Percentiles rank a stretch among this genome's conserved stretches.
These are phyloP conservation scores for Trichoderma koningiopsis DNA, from an alignment of 2,329 filamentous ascomycete genomes.

Conservation along the genomic window DNA sequence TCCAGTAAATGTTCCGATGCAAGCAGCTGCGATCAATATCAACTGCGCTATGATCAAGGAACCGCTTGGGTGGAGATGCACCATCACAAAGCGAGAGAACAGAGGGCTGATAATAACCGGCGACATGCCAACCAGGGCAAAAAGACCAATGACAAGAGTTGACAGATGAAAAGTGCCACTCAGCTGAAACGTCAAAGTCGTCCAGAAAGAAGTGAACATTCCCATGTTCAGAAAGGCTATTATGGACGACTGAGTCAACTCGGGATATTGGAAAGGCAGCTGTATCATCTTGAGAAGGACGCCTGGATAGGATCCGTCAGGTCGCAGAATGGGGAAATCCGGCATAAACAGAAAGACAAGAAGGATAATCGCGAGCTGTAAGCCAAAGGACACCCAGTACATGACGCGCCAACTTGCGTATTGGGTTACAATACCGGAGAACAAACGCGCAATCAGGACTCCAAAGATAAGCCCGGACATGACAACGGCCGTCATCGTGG, in stretches of 20 bases:
- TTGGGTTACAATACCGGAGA: constrained; percentile 74
- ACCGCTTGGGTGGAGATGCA: constrained; percentile 68
- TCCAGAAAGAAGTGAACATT: constrained; percentile 58
- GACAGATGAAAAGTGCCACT: constrained; percentile 66
- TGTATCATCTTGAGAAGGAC: constrained; percentile 64
- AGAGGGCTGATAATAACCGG: constrained; percentile 69
- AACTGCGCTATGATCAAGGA: constrained; percentile 64
- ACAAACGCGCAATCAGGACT: constrained; percentile 72
- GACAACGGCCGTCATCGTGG: constrained; percentile 71
- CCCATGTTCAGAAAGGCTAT: constrained; percentile 62
- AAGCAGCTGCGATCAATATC: constrained; percentile 62
- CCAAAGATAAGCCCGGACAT: constrained; percentile 75
- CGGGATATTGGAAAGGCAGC: constrained; percentile 53
- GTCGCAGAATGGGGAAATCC: constrained; percentile 77
- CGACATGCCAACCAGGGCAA: constrained; percentile 74
- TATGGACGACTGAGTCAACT: constrained; percentile 70
- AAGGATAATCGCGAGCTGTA: constrained; percentile 67
- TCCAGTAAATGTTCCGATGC: constrained; percentile 70
- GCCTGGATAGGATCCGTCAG: constrained; percentile 63
- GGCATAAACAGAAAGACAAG: constrained; percentile 75
- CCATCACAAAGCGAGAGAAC: constrained; percentile 65
- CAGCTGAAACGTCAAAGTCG: constrained; percentile 76
- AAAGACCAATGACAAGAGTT: constrained; percentile 72
- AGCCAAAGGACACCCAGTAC: constrained; percentile 74
- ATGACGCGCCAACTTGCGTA: constrained; percentile 75